Conservation (phyloP, 2,329 filamentous ascomycete genomes). For the Penicillium sp. region DNA sequence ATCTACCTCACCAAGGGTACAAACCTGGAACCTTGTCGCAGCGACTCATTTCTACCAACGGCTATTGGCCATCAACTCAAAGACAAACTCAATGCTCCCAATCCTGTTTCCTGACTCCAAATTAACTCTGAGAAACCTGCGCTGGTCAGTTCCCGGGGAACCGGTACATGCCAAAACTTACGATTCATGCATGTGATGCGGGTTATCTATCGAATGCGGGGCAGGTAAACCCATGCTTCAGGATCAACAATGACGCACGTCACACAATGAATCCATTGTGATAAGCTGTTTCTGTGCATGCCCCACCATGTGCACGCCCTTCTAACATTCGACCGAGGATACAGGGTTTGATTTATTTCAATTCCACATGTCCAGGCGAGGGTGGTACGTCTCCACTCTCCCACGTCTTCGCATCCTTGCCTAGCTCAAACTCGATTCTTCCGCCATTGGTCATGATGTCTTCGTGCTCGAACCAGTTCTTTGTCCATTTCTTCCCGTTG, state of each 20-base stretch:
- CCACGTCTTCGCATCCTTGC: slow-evolving; percentile 42
- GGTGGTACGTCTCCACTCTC: slow-evolving; percentile 54
- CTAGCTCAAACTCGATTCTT: slow-evolving; percentile 51
- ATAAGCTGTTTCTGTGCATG: not conserved
- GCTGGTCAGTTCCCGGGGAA: not conserved
- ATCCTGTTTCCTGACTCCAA: not conserved
- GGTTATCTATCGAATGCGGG: not conserved
- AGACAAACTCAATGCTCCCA: not conserved
- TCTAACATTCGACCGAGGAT: not conserved
- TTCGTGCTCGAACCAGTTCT: slow-evolving; percentile 58
- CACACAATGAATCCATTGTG: not conserved
- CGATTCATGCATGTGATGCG: not conserved
- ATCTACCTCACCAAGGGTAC: slow-evolving; percentile 6
- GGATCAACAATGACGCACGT: not conserved
- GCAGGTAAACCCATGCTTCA: not conserved
- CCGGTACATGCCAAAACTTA: not conserved
- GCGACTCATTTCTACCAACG: not conserved
- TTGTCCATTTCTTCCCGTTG: slow-evolving; percentile 54
- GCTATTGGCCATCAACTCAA: not conserved
- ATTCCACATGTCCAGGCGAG: slow-evolving; percentile 45
- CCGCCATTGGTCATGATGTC: slow-evolving; percentile 48
- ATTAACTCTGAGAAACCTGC: not conserved
- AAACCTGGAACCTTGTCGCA: slow-evolving; percentile 9
- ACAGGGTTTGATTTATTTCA: not conserved
- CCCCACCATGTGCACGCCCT: not conserved